Percentiles rank a stretch among this genome's conserved stretches.
phyloP scores from a whole-genome alignment of 805 yeast genomes.

The Cyberlindnera amylophila region DNA sequence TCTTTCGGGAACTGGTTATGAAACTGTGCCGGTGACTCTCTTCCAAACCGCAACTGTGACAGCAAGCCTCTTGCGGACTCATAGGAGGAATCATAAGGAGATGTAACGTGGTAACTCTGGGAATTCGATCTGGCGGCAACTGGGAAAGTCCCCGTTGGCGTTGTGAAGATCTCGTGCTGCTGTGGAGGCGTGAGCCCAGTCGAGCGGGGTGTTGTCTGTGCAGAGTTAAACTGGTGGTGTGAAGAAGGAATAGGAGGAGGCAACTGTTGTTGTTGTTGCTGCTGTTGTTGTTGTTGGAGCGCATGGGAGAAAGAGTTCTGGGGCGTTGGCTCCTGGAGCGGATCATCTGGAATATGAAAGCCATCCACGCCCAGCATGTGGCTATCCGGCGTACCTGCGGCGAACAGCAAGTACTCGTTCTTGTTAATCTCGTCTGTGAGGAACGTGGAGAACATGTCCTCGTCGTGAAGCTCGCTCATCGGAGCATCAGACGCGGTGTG shows the following conservation, averaged over 20 bases:
- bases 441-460: slow-evolving; percentile 24
- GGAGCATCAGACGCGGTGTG: background rate
- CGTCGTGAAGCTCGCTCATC: slow-evolving; percentile 13
- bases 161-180: slow-evolving; percentile 15
- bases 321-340: background rate
- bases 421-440: slow-evolving; percentile 25
- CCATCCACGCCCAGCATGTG: slow-evolving; percentile 7
- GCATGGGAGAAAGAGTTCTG: background rate
- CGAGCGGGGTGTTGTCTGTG: slow-evolving; percentile 5
- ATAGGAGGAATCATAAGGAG: slow-evolving; percentile 18
- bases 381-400: slow-evolving; percentile 7
- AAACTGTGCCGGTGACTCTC: slow-evolving; percentile 22
- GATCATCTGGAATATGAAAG: slow-evolving; percentile 2
- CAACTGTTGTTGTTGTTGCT: too few relatives aligned
- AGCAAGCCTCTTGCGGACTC: slow-evolving; percentile 24
- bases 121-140: slow-evolving; percentile 1
- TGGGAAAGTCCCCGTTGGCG: slow-evolving; percentile 13
- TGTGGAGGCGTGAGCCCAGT: slow-evolving; percentile 5
- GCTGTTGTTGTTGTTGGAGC: background rate
- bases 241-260: background rate
- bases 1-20: slow-evolving; percentile 26
- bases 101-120: background rate
- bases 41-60: slow-evolving; percentile 26
- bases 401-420: slow-evolving; percentile 21
- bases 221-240: background rate